A percentile compares a stretch with the other conserved stretches of the same genome.
Evolutionary conservation across 306 rosid genomes (phyloP).

Genomic region (Vicia faba): DNA sequence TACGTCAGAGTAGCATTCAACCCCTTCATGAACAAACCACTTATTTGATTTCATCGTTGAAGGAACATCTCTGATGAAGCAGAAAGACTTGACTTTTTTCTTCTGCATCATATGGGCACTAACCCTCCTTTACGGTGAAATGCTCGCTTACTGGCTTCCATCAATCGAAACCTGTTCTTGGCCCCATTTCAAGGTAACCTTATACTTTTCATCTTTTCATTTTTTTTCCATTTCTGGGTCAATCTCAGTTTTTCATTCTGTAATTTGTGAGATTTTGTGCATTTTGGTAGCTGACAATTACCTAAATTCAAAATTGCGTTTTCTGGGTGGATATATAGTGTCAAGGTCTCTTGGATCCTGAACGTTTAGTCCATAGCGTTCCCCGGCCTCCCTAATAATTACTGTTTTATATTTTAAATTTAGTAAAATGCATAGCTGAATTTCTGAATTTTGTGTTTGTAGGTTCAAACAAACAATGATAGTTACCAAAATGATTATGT

Average conservation of each 20-base stretch:
- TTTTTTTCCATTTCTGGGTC: slow-evolving; percentile 25
- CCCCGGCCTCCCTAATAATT: neutral
- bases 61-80: slow-evolving; percentile 61
- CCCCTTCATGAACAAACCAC: neutral
- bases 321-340: no score
- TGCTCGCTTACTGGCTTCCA: slow-evolving; percentile 65
- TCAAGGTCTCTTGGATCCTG: no score
- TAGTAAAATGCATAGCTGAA: slow-evolving; percentile 19
- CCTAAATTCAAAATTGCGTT: neutral
- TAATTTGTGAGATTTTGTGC: neutral
- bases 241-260: neutral
- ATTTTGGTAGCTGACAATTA: neutral
- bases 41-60: neutral
- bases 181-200: slow-evolving; percentile 59
- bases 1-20: no score
- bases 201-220: slow-evolving; percentile 19
- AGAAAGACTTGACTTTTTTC: slow-evolving; percentile 52
- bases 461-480: slow-evolving; percentile 41
- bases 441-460: slow-evolving; percentile 13
- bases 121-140: slow-evolving; percentile 74
- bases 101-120: slow-evolving; percentile 67
- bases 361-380: no score
- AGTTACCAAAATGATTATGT: slow-evolving; percentile 46
- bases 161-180: slow-evolving; percentile 56
- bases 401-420: slow-evolving; percentile 18